Base-by-base conservation (phyloP, 163 green algal species). In the Scenedesmus sp. region DNA sequence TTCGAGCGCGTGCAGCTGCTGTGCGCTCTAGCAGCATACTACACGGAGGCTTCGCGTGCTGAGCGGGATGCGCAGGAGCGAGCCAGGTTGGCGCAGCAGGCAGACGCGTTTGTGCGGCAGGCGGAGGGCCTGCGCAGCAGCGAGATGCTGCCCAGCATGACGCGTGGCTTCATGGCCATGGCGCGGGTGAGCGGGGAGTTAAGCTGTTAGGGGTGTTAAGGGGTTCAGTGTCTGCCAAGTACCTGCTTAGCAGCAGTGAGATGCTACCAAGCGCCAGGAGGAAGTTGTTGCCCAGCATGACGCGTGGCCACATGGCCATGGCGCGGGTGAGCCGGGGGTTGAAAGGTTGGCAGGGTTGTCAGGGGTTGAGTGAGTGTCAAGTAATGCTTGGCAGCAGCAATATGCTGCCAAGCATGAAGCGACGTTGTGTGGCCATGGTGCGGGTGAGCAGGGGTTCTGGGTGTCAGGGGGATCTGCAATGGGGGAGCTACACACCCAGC, bases 91-190 rank as follows among this genome's bases (percentile, higher is more conserved):
- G 10, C 81, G n/a, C 55, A 64, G 46, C n/a, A 82, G 64, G 86
- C 81, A 66, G 56, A 93, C 54, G 86, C 93, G 56, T 74, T 92
- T 10, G 55, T 97, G 20, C 86, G 67, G 55, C 60, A 94, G 64
- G 96, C 95, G 7, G 59, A 90, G 2, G 85, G 84, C 46, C 86
- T 16, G 96, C 96, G 2, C 89, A 93, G 67, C n/a, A 89, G 18
- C 62, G 97, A 99, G 91, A 95, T 97, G 91, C 94, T 99, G 86
- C 96, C 97, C 15, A 91, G 93, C 15, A 84, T 99, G 64, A 96
- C 95, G n/a, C 90, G 94, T 20, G 97, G 94, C 1, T 91, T 96
- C 20, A 91, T 97, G 62, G 62, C 88, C 18, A 87, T 98, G 26
- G 93, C 93, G 20, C 95, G 94, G 93, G 96, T 96, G 79, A 18